Evolutionary conservation across 116 monocot species (phyloP), one percentile per base, ranked within the genome.

Genomic region (Papilionanthe hybrid): DNA sequence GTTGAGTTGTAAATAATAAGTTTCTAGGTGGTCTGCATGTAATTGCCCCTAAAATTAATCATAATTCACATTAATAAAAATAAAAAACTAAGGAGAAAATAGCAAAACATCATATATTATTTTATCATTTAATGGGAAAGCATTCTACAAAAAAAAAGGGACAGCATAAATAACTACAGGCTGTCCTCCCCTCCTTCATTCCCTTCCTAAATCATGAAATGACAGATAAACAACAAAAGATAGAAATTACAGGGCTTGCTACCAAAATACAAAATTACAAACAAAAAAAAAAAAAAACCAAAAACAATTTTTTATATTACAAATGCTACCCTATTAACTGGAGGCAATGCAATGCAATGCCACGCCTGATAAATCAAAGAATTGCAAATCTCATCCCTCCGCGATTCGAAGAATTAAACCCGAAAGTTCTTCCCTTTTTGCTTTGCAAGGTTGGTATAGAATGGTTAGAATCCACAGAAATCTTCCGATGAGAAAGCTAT

Each of bases 381-480:
- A 73, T 73, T 73, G 43, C 42, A 45, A 20, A 44, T 73, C 69
- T 73, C 69, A 29, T 69, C 32, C 69, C 69, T 17, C 37, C 69
- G 15, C 15, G 32, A 25, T 37, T 32, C 68, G 13, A 68, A 28
- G 10, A 12, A 68, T 19, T 43, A 41, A 72, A 72, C 15, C 71
- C 71, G 15, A 42, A 44, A 7, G 49, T 27, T 48, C 75, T 49
- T 73, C 42, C 50, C 75, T 11, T 25, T 28, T 50, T 75, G 23
- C 49, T 75, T 48, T 75, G 22, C 75, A 44, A 23, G 43, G 73
- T 73, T 22, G 73, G 73, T 9, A 73, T 32, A 11, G 30, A 68
- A 68, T 29, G 27, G 73, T 73, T 73, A 44, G 73, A 29, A 73
- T 73, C 73, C 19, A 50, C 75, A 75, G 50, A 75, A 75, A 50